These are phyloP conservation scores for Apodospora peruviana DNA, from an alignment of 495 filamentous ascomycete genomes.

Conservation along the genomic window DNA sequence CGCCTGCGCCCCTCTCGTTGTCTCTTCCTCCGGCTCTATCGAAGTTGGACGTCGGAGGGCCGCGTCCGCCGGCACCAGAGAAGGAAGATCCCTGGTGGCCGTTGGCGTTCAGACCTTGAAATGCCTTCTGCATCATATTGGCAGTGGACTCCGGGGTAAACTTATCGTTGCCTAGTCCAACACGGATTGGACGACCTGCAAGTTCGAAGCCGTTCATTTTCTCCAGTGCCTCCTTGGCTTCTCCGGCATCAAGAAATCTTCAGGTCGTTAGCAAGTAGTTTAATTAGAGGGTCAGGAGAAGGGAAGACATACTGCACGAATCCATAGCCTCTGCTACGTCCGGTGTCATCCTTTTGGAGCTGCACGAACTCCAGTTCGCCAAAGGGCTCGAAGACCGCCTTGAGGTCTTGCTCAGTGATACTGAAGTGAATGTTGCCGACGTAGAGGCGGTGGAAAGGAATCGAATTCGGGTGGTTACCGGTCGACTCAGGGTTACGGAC, in stretches of 20 bases:
- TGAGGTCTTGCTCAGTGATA: conserved; percentile 93
- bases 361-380: conserved; percentile 97
- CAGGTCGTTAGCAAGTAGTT: conserved; percentile 26
- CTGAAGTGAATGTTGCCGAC: conserved; percentile 99
- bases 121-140: conserved; percentile 73
- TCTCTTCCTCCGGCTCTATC: conserved; percentile 91
- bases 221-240: conserved; percentile 89
- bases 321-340: conserved; percentile 90
- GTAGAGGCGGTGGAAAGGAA: conserved; percentile 97
- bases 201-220: conserved; percentile 99
- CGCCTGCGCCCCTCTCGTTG: conserved; percentile 83
- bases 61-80: conserved; percentile 85
- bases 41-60: conserved; percentile 82
- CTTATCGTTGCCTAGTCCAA: conserved; percentile 99
- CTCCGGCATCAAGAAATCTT: conserved; percentile 87
- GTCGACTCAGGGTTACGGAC: conserved; percentile 74
- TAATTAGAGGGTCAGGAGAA: conserved; percentile 1
- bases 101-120: conserved; percentile 72
- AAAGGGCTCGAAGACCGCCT: conserved; percentile 97
- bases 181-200: conserved; percentile 93
- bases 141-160: conserved; percentile 97
- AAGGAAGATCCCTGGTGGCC: conserved; percentile 91
- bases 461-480: conserved; percentile 57
- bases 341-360: conserved; percentile 89
- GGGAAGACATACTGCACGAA: conserved; percentile 86